phyloP scores from a whole-genome alignment of 2,329 filamentous ascomycete species.

The Aphanocladium album region DNA sequence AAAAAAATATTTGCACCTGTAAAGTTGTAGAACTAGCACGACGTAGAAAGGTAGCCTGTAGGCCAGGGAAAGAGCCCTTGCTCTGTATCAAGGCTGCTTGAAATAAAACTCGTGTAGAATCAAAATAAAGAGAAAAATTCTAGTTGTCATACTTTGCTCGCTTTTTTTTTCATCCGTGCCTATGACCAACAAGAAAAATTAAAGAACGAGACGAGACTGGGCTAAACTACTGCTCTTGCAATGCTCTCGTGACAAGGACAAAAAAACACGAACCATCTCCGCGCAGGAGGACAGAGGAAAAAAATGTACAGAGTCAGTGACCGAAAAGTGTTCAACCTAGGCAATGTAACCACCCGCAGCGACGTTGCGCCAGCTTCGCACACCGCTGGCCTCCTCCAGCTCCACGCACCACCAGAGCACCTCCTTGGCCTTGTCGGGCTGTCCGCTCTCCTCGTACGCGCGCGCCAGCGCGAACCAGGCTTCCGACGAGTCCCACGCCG shows the following conservation, averaged over 20 bases:
- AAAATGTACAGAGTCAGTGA: not conserved
- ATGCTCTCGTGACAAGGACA: not conserved
- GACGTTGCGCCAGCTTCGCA: conserved; percentile 73
- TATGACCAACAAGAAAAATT: not conserved
- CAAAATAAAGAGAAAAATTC: not conserved
- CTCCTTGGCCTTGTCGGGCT: conserved; percentile 82
- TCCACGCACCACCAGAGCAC: conserved; percentile 98
- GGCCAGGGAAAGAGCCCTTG: not conserved
- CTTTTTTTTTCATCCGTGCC: not conserved
- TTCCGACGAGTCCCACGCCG: conserved; percentile 86
- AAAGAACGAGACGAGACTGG: not conserved
- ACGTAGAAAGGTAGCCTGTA: too few relatives aligned
- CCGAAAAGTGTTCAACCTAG: conserved; percentile 15
- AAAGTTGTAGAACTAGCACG: too few relatives aligned
- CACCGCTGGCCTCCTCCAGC: conserved; percentile 76
- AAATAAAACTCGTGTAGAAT: not conserved
- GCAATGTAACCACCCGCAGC: conserved; percentile 61
- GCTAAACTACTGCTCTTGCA: not conserved
- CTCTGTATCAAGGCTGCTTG: not conserved
- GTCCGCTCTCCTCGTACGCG: conserved; percentile 81
- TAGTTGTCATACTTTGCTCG: not conserved
- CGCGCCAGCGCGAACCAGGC: conserved; percentile 87
- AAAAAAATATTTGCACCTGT: too few relatives aligned
- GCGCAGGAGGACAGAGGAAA: too few relatives aligned
- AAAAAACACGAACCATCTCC: not conserved